Base-by-base conservation (phyloP, 257 asterid species). In the Rhazya stricta region DNA sequence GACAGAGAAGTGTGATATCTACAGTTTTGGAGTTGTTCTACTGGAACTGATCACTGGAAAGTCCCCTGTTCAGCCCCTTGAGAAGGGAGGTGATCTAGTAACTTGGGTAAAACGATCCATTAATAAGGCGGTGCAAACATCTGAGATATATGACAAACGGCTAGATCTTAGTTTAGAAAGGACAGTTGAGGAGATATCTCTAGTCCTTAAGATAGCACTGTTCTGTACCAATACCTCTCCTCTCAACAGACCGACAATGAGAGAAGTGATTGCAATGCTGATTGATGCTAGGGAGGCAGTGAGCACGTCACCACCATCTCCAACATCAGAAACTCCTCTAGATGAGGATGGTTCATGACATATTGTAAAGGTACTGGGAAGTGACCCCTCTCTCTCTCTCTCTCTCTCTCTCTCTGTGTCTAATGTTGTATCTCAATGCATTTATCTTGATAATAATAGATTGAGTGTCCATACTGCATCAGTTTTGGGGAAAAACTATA, bases 211-310 rank as follows among this genome's bases (percentile, higher is more conserved):
- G 80, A 92, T 91, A 61, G 98, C 96, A 23, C 62, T 92, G 79
- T 91, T 92, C 62, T 92, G 98, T 69, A 91, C 98, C 34, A 92
- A 84, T 80, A 78, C 89, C 18, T 89, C 97, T n/a, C 98, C 97
- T 58, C 79, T 79, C 66, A 89, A 88, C 63, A 80, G 98, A 82
- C 98, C 98, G 12, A 91, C 90, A 23, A 92, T 92, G 97, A 82
- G 94, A 18, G 88, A 92, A 81, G 97, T 92, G 12, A 82, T 91
- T 10, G 83, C 93, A 1, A 92, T 92, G 98, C 79, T 92, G 81
- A 76, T 86, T 41, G 94, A 88, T 60, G 87, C 86, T 6, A 83
- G 87, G 84, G 98, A 89, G 67, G 85, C 78, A 18, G 82, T 69
- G 8, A 77, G 83, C 37, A 75, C 18, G 60, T 81, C 83, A 27